These are phyloP conservation scores for Verticillium zaregamsianum DNA, from an alignment of 2,329 filamentous ascomycete genomes.

Conservation along the genomic window DNA sequence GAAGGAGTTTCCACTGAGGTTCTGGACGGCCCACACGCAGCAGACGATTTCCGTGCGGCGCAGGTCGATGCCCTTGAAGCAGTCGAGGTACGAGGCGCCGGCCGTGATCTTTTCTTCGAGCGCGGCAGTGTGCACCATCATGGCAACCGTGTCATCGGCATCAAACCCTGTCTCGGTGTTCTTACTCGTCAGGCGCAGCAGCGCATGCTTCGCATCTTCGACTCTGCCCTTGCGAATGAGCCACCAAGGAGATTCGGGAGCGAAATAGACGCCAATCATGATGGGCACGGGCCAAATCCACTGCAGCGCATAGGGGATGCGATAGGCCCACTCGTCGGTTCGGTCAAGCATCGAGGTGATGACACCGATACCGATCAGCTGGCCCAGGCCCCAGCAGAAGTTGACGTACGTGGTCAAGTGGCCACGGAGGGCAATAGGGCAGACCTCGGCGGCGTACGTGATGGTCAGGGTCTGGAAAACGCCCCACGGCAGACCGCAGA, in stretches of 20 bases:
- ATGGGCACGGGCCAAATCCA: slow-evolving; percentile 75
- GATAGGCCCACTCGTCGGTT: slow-evolving; percentile 64
- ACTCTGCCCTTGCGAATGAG: slow-evolving; percentile 63
- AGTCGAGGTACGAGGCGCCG: slow-evolving; percentile 74
- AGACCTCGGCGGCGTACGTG: slow-evolving; percentile 69
- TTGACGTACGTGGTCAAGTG: slow-evolving; percentile 73
- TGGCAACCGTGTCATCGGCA: slow-evolving; percentile 78
- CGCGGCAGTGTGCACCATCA: slow-evolving; percentile 88
- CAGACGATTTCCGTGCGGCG: slow-evolving; percentile 71
- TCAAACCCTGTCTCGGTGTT: slow-evolving; percentile 68
- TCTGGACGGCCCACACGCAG: slow-evolving; percentile 62
- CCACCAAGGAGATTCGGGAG: slow-evolving; percentile 72
- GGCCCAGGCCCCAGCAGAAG: slow-evolving; percentile 66
- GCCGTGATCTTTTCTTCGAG: slow-evolving; percentile 71
- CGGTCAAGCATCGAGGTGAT: slow-evolving; percentile 64
- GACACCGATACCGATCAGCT: slow-evolving; percentile 69
- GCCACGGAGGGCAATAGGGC: slow-evolving; percentile 66
- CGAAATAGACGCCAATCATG: slow-evolving; percentile 61
- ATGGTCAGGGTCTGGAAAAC: slow-evolving; percentile 56
- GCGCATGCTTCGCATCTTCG: slow-evolving; percentile 61
- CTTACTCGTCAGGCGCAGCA: slow-evolving; percentile 61
- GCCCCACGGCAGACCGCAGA: slow-evolving; percentile 61
- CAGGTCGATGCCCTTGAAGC: slow-evolving; percentile 74
- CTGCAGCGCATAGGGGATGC: slow-evolving; percentile 68
- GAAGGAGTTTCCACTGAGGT: slow-evolving; percentile 59